Evolutionary conservation across 768 basidiomycete species (phyloP).

Genomic region (Austroboletus eburneus): DNA sequence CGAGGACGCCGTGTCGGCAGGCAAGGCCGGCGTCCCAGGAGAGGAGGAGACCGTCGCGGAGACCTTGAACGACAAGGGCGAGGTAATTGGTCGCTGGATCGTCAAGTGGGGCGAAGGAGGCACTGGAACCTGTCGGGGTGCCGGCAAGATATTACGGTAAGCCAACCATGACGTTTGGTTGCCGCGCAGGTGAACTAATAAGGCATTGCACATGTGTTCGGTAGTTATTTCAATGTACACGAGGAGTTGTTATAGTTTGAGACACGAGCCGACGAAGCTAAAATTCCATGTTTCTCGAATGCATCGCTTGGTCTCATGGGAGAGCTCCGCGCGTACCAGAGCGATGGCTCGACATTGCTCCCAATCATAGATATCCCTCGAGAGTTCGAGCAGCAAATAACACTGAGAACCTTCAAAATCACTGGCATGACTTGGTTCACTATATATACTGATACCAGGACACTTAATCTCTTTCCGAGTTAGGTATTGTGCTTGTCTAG

Average conservation of each 20-base stretch:
- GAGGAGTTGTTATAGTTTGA: constrained; percentile 39
- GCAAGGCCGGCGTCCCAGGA: constrained; percentile 38
- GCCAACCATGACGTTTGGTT: constrained; percentile 14
- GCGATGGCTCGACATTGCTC: too few species aligned
- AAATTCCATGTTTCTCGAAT: not conserved
- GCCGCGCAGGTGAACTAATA: not conserved
- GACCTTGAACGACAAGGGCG: constrained; percentile 55
- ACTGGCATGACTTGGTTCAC: too few species aligned
- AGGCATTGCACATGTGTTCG: not conserved
- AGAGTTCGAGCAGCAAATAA: too few species aligned
- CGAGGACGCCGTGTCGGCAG: constrained; percentile 30
- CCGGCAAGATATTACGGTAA: constrained; percentile 67
- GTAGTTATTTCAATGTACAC: constrained; percentile 51
- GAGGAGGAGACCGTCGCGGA: constrained; percentile 79
- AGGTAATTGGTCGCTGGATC: constrained; percentile 70
- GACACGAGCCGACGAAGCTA: not conserved
- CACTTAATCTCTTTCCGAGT: too few species aligned
- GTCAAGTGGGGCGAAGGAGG: constrained; percentile 71
- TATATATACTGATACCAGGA: too few species aligned
- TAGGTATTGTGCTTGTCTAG: too few species aligned
- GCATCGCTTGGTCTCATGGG: not conserved
- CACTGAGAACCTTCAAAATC: too few species aligned
- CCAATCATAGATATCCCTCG: too few species aligned
- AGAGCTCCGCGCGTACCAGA: not conserved
- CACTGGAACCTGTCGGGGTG: constrained; percentile 54